These are phyloP conservation scores for Xylariaceae sp. DNA, from an alignment of 2,329 filamentous ascomycete genomes.

Conservation along the genomic window DNA sequence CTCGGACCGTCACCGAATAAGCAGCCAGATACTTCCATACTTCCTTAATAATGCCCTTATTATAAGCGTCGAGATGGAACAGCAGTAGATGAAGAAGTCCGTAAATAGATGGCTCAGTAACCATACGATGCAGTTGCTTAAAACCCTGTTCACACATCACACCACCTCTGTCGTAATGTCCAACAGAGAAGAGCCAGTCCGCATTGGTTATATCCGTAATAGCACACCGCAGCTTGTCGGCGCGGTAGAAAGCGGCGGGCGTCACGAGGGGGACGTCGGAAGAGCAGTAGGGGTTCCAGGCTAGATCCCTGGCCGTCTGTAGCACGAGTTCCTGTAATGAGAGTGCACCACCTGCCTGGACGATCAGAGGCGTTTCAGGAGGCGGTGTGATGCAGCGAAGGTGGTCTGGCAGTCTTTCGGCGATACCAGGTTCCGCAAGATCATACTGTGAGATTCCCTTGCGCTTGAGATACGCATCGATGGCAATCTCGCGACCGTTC, in stretches of 20 bases:
- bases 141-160: conserved; percentile 30
- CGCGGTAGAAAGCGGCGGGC: conserved; percentile 26
- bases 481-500: conserved; percentile 47
- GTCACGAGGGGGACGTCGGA: conserved; percentile 28
- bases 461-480: conserved; percentile 48
- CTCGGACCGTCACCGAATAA: conserved; percentile 23
- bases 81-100: conserved; percentile 27
- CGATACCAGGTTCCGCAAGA: conserved; percentile 32
- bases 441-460: conserved; percentile 51
- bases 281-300: conserved; percentile 29
- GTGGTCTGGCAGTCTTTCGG: conserved; percentile 27
- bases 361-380: conserved; percentile 23
- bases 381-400: conserved; percentile 29
- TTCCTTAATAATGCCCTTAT: conserved; percentile 28
- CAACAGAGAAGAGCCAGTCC: conserved; percentile 29
- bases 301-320: conserved; percentile 27
- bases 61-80: conserved; percentile 28
- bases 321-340: conserved; percentile 30
- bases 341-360: conserved; percentile 25
- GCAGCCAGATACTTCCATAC: conserved; percentile 29
- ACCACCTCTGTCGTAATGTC: conserved; percentile 26
- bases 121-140: conserved; percentile 26
- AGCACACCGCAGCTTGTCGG: conserved; percentile 27
- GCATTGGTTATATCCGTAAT: conserved; percentile 31
- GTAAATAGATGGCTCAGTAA: conserved; percentile 28